Evolutionary conservation across 441 rosid species (phyloP), one percentile per base, ranked within the genome.

Genomic region (Jatropha multifida): DNA sequence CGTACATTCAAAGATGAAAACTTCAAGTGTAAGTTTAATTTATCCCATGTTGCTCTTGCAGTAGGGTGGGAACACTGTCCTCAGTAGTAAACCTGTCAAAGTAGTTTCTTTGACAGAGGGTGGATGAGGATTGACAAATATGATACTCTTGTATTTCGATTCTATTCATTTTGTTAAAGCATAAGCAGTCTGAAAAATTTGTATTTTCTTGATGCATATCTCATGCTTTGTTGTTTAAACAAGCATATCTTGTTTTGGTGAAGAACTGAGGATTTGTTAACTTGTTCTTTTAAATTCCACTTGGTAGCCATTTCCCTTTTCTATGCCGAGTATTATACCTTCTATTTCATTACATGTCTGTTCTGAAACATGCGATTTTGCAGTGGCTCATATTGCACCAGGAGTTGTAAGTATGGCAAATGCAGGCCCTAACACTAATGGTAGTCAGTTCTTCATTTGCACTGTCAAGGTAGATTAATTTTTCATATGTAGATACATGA

Each of bases 371-470:
- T 78, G 66, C 20, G 68, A 69, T 42, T 17, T 68, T 85, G 87
- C 97, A 96, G 99, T 96, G 82, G 54, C 92, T 13, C 99, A 96
- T 81, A 77, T 67, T 14, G 99, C 96, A 82, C 97, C 98, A 74
- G 99, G 99, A 80, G 84, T 96, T 78, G 72, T 92, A 70, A 92
- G 99, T 76, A 96, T 96, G 99, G 99, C 98, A 66, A 96, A 96
- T 87, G 98, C 98, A 70, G 98, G 99, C 61, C 98, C 99, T 44
- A 94, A 96, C 82, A 96, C 99, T 68, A 96, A 96, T 63, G 98
- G 99, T 55, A 96, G 99, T 79, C 98, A 96, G 78, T 92, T 94
- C 80, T 96, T 96, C 79, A 91, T 96, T 78, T 94, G 98, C 88
- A 96, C 98, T 41, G 97, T 94, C 73, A 89, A 87, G 97, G 99